These are phyloP conservation scores for Pochonia chlamydosporia DNA, from an alignment of 2,329 filamentous ascomycete genomes.

Conservation along the genomic window DNA sequence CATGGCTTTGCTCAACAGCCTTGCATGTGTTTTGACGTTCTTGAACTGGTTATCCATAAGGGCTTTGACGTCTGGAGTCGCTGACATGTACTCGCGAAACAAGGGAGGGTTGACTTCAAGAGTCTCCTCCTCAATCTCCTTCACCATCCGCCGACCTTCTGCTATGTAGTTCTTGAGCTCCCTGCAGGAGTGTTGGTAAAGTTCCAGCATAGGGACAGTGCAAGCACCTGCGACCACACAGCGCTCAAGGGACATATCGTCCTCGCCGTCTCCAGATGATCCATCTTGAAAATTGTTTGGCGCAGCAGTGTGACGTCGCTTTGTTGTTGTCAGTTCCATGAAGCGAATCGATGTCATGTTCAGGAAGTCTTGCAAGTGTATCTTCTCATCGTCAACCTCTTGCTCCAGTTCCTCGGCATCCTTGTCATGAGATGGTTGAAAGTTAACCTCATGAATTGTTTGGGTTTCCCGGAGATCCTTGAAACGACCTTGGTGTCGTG, in stretches of 20 bases:
- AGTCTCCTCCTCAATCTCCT: slow-evolving; percentile 84
- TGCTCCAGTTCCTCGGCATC: slow-evolving; percentile 36
- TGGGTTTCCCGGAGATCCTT: slow-evolving; percentile 45
- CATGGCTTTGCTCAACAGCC: slow-evolving; percentile 86
- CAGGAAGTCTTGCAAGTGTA: slow-evolving; percentile 86
- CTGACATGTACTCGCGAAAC: slow-evolving; percentile 86
- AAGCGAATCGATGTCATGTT: slow-evolving; percentile 96
- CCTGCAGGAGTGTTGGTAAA: slow-evolving; percentile 93
- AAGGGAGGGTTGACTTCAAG: slow-evolving; percentile 85
- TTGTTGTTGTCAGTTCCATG: slow-evolving; percentile 97
- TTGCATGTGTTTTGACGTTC: slow-evolving; percentile 89
- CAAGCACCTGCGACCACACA: slow-evolving; percentile 86
- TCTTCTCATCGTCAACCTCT: slow-evolving; percentile 52
- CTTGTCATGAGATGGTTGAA: slow-evolving; percentile 34
- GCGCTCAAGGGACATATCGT: slow-evolving; percentile 60
- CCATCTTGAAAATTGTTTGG: slow-evolving; percentile 43
- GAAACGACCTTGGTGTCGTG: slow-evolving; percentile 50
- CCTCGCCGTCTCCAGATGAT: slow-evolving; percentile 33
- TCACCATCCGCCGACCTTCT: slow-evolving; percentile 82
- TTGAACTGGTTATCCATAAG: slow-evolving; percentile 97
- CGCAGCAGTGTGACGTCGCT: slow-evolving; percentile 77
- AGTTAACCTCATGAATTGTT: slow-evolving; percentile 37
- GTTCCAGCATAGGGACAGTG: slow-evolving; percentile 84
- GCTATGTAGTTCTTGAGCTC: slow-evolving; percentile 97
- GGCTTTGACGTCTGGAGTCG: slow-evolving; percentile 72